Conservation (phyloP, 805 yeast species). For the Zygosaccharomyces rouxii region DNA sequence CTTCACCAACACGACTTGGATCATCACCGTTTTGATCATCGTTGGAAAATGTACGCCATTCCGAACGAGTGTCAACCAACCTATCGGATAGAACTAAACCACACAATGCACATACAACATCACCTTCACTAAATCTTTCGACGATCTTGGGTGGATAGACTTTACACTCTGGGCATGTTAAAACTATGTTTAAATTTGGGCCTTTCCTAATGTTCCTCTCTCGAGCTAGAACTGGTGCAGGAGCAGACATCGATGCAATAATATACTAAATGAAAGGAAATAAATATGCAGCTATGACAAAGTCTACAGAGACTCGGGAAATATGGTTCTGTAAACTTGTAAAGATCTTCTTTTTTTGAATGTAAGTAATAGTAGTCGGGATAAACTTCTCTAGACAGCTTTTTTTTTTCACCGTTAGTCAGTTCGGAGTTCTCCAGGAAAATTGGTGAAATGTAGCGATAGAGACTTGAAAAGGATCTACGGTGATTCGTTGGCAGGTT, state of each 20-base stretch:
- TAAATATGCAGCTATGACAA: neutral
- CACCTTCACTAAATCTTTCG: conserved; percentile 95
- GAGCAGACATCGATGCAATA: conserved; percentile 13
- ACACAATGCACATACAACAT: conserved; percentile 96
- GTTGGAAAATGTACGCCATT: conserved; percentile 97
- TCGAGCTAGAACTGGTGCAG: conserved; percentile 19
- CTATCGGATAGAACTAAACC: conserved; percentile 90
- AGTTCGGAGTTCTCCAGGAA: neutral
- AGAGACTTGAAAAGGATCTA: neutral
- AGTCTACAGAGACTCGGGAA: neutral
- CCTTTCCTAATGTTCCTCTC: conserved; percentile 41
- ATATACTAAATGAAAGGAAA: neutral
- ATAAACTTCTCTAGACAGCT: neutral
- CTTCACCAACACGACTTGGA: conserved; percentile 99
- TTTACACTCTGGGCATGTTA: conserved; percentile 94
- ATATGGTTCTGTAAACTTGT: conserved; percentile 1
- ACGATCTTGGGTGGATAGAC: conserved; percentile 93
- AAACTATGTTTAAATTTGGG: conserved; percentile 80
- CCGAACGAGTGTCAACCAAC: conserved; percentile 91
- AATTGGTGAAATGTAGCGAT: neutral
- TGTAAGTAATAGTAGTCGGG: neutral
- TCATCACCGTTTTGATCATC: conserved; percentile 98
- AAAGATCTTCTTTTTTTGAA: neutral
- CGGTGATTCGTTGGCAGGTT: neutral
- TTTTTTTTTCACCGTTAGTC: neutral